Evolutionary conservation across 768 basidiomycete species (phyloP), one percentile per base, ranked within the genome.

Genomic region (Postia placenta): DNA sequence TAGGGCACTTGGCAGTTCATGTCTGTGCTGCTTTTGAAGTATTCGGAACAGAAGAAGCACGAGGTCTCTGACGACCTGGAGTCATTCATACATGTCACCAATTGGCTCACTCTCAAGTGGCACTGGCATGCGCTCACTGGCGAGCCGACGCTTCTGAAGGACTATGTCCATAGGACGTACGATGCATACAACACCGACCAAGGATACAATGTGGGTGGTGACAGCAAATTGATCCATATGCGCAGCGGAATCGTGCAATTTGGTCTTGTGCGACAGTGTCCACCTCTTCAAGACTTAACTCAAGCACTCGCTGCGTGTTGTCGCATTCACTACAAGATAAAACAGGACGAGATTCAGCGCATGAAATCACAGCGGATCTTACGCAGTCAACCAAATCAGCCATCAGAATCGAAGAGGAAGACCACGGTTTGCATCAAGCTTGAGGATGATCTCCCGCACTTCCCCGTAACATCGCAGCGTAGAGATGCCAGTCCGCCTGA

Each of bases 1-100:
- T 17, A 60, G 58, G 59, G 59, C 6, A 57, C 59, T 0, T 54
- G 50, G 56, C 50, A 49, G 15, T 61, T 50, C 50, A 51, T 53
- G 49, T 55, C 60, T 3, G 45, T 48, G 2, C 26, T 19, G 3
- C 44, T 42, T 1, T 49, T 55, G 0, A 9, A 42, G 12, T 30
- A 53, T 15, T 53, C 53, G 2, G n/a, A n/a, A n/a, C 22, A 33
- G 41, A 45, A 47, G 25, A 42, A 44, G 2, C 23, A 41, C 7
- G 44, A 46, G 24, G 33, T 55, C 0, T 35, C 45, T 5, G 58
- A 59, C 43, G 58, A 59, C 27, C 39, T 59, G 15, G 58, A 59
- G 35, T 46, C 55, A 1, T 53, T 59, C 43, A 22, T 59, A 28
- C 49, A 59, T 27, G 45, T 53, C 49, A 20, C 46, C 4, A 45